Conservation (phyloP, 768 basidiomycete genomes). For the Chlorophyllum brunneum region DNA sequence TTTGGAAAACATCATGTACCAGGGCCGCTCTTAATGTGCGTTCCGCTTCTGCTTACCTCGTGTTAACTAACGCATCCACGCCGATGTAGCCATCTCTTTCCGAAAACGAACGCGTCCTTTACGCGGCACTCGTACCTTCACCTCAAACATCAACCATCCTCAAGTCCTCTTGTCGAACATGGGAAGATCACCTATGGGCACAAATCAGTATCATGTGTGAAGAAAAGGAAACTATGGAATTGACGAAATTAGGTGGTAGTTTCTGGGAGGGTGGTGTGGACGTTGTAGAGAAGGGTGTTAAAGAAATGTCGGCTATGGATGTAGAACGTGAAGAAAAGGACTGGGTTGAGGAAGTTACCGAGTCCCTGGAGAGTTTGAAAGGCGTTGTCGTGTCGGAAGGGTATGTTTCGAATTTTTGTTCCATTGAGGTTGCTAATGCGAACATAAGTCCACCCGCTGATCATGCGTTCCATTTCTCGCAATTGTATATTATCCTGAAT, state of each 20-base stretch:
- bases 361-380: constrained; percentile 53
- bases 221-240: constrained; percentile 68
- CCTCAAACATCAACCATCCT: constrained; percentile 62
- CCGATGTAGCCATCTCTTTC: constrained; percentile 51
- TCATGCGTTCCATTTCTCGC: constrained; percentile 79
- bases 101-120: constrained; percentile 77
- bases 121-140: constrained; percentile 79
- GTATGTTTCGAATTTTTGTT: constrained; percentile 27
- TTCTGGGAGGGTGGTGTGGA: constrained; percentile 76
- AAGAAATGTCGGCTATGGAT: constrained; percentile 19
- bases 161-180: constrained; percentile 75
- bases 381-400: constrained; percentile 61
- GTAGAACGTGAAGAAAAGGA: constrained; percentile 47
- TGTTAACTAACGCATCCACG: neutral
- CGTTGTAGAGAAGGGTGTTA: constrained; percentile 37
- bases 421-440: constrained; percentile 1
- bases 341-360: constrained; percentile 64
- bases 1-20: constrained; percentile 89
- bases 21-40: constrained; percentile 75
- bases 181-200: constrained; percentile 97
- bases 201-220: constrained; percentile 79
- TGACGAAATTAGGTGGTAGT: constrained; percentile 63
- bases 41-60: neutral
- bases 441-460: constrained; percentile 51
- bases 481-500: constrained; percentile 73